Evolutionary conservation across 371 early-diverging fungal genomes (phyloP).

Genomic region (Mortierella sp.): DNA sequence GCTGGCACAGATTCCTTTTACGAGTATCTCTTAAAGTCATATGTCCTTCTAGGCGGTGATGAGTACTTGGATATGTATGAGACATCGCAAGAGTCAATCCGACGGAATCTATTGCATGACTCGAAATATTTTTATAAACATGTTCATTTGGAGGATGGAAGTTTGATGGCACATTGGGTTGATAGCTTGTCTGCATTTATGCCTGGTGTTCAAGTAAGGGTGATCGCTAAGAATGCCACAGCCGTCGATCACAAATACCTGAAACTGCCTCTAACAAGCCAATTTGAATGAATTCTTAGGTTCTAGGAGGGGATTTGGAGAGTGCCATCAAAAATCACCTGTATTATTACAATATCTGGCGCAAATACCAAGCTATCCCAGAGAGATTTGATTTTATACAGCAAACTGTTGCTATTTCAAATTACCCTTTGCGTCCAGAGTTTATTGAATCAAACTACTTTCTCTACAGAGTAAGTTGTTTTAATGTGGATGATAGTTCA

Average conservation of each 20-base stretch:
- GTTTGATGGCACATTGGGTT: conserved; percentile 82
- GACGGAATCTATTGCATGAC: conserved; percentile 73
- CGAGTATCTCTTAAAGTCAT: conserved; percentile 93
- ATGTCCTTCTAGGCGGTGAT: conserved; percentile 87
- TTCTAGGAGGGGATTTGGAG: conserved; percentile 87
- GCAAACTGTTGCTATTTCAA: conserved; percentile 70
- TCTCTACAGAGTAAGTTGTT: conserved; percentile 78
- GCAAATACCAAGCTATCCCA: conserved; percentile 84
- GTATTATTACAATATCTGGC: conserved; percentile 90
- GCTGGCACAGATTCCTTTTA: conserved; percentile 96
- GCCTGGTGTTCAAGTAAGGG: conserved; percentile 86
- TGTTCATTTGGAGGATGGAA: conserved; percentile 83
- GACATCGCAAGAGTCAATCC: conserved; percentile 80
- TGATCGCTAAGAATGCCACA: background rate
- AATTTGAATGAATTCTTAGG: conserved; percentile 54
- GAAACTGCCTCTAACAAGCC: background rate
- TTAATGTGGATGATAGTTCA: background rate
- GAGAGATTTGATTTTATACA: conserved; percentile 86
- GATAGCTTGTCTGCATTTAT: conserved; percentile 94
- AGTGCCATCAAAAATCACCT: conserved; percentile 85
- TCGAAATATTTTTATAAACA: conserved; percentile 87
- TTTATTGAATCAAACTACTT: conserved; percentile 95
- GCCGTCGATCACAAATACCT: background rate
- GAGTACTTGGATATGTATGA: conserved; percentile 84
- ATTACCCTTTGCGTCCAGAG: conserved; percentile 94